Evolutionary conservation across 176 grass and related monocot genomes (phyloP).

Genomic region (Areca catechu): DNA sequence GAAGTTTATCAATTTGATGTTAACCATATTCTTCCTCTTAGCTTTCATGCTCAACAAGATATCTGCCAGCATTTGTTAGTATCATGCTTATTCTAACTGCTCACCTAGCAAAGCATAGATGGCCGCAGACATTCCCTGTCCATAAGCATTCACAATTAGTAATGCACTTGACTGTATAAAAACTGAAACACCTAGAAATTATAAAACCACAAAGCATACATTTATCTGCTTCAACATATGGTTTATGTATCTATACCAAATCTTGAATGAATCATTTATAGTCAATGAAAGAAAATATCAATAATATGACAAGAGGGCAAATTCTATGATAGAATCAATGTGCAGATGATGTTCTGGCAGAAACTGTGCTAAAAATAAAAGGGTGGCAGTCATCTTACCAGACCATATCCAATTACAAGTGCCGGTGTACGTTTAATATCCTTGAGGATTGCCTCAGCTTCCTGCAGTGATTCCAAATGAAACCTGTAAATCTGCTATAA

Average conservation of each 20-base stretch:
- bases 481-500: conserved; percentile 3
- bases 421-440: conserved; percentile 78
- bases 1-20: too few species aligned
- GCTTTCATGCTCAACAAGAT: too few species aligned
- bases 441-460: conserved; percentile 74
- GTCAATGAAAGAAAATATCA: too few species aligned
- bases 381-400: conserved; percentile 36
- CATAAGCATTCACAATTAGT: conserved; percentile 21
- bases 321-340: conserved; percentile 3
- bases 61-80: too few species aligned
- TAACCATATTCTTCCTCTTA: too few species aligned
- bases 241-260: too few species aligned
- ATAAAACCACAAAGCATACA: too few species aligned
- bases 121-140: conserved; percentile 61
- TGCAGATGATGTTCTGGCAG: neutral
- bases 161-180: conserved; percentile 8
- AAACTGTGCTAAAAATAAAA: conserved; percentile 2
- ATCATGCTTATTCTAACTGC: conserved; percentile 6
- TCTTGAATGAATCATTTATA: too few species aligned
- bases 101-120: conserved; percentile 77
- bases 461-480: conserved; percentile 45
- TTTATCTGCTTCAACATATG: too few species aligned
- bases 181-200: neutral
- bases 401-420: conserved; percentile 51
- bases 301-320: too few species aligned